A percentile compares a stretch with the other conserved stretches of the same genome.
Evolutionary conservation across 345 rosid species (phyloP).

Genomic region (Cardamine resedifolia): DNA sequence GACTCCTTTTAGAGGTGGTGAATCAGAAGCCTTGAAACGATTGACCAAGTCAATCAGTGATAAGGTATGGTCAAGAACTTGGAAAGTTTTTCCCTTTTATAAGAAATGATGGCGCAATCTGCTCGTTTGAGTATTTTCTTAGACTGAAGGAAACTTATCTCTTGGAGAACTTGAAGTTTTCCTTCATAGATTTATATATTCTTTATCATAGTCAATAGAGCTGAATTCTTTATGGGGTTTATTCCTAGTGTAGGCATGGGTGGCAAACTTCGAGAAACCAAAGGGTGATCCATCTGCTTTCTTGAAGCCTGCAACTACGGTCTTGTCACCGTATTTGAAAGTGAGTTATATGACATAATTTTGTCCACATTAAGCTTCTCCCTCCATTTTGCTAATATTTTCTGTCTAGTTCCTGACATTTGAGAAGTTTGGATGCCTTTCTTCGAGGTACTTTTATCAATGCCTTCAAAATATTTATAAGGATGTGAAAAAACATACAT

Average conservation of each 20-base stretch:
- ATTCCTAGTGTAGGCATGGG: conserved; percentile 62
- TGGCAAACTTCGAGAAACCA: conserved; percentile 95
- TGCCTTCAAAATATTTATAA: conserved; percentile 65
- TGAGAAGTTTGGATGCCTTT: conserved; percentile 93
- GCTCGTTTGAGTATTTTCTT: not conserved
- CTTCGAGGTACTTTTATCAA: conserved; percentile 92
- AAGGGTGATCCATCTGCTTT: conserved; percentile 93
- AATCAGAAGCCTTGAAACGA: conserved; percentile 72
- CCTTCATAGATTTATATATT: not conserved
- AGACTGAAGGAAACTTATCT: not conserved
- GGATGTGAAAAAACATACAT: conserved; percentile 62
- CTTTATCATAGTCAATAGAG: not conserved
- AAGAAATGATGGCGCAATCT: not conserved
- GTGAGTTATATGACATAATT: conserved; percentile 46
- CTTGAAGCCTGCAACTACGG: conserved; percentile 82
- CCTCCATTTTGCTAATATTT: not conserved
- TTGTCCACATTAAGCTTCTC: not conserved
- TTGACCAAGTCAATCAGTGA: conserved; percentile 59
- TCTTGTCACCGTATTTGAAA: conserved; percentile 88
- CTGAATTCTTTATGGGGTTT: conserved; percentile 6
- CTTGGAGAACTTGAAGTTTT: not conserved
- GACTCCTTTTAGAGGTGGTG: conserved; percentile 88
- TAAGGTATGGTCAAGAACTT: conserved; percentile 47
- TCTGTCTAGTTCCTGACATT: conserved; percentile 26
- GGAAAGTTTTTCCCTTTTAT: not conserved